Conservation (phyloP, 495 filamentous ascomycete species). For the Xylaria sp. region DNA sequence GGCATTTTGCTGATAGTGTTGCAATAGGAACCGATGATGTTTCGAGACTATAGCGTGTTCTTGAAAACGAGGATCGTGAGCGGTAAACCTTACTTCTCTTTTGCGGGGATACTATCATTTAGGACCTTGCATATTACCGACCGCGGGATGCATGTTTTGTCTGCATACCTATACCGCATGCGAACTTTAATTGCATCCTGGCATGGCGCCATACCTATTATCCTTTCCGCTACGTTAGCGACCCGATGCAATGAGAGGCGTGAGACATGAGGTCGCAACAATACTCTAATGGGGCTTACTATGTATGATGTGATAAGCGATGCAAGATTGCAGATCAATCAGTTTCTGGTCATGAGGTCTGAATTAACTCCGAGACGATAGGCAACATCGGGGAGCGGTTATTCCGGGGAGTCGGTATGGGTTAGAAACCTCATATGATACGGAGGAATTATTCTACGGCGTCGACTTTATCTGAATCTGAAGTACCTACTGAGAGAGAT, state of each 20-base stretch:
- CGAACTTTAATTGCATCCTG: background rate
- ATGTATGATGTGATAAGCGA: background rate
- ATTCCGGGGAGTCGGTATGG: background rate
- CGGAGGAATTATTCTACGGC: background rate
- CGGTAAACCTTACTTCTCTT: background rate
- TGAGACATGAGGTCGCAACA: background rate
- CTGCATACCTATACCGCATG: background rate
- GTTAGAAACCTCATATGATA: background rate
- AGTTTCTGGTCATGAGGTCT: background rate
- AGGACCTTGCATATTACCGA: background rate
- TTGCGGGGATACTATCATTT: background rate
- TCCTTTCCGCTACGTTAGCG: constrained; percentile 4
- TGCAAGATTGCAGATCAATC: background rate
- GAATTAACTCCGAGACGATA: background rate
- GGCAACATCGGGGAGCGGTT: background rate
- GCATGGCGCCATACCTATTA: background rate
- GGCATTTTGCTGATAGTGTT: background rate
- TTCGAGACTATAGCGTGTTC: background rate
- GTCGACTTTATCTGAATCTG: background rate
- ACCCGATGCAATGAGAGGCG: background rate
- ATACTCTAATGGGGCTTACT: background rate
- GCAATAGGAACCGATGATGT: background rate
- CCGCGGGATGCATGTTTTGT: background rate
- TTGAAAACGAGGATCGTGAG: background rate
- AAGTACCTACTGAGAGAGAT: too few species aligned